Evolutionary conservation across 306 rosid species (phyloP).

Genomic region (Cucurbita ficifolia): DNA sequence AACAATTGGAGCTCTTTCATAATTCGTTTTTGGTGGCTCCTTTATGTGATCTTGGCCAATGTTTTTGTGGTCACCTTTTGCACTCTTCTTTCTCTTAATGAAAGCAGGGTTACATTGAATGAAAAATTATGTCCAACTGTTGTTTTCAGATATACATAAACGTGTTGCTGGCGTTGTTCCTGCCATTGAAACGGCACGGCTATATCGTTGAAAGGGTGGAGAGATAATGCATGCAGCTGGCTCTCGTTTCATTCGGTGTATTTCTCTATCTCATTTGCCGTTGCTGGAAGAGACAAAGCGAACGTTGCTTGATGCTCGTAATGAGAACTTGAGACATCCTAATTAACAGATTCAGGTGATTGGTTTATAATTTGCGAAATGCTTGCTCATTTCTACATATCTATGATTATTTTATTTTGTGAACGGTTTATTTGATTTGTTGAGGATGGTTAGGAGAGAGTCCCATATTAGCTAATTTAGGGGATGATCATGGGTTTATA

Average conservation of each 20-base stretch:
- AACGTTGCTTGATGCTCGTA: conserved; percentile 60
- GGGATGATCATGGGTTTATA: no score
- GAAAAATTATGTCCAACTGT: neutral
- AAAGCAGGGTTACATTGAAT: no score
- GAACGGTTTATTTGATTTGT: conserved; percentile 6
- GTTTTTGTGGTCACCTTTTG: no score
- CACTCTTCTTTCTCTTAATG: no score
- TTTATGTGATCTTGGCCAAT: no score
- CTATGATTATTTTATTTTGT: conserved; percentile 4
- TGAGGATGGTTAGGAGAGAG: no score
- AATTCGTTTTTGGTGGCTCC: no score
- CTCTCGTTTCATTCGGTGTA: conserved; percentile 75
- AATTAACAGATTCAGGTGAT: conserved; percentile 90
- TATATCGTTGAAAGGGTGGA: conserved; percentile 97
- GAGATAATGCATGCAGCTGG: conserved; percentile 95
- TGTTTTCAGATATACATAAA: conserved; percentile 52
- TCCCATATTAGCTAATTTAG: no score
- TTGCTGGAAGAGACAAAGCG: conserved; percentile 56
- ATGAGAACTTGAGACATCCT: conserved; percentile 93
- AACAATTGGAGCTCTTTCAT: no score
- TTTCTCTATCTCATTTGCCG: conserved; percentile 39
- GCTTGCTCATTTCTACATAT: conserved; percentile 1
- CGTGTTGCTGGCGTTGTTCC: conserved; percentile 58
- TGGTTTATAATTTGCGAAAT: conserved; percentile 6
- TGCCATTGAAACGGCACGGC: conserved; percentile 78